Base-by-base conservation (phyloP, 2,329 filamentous ascomycete genomes). In the Aureobasidium sp. region DNA sequence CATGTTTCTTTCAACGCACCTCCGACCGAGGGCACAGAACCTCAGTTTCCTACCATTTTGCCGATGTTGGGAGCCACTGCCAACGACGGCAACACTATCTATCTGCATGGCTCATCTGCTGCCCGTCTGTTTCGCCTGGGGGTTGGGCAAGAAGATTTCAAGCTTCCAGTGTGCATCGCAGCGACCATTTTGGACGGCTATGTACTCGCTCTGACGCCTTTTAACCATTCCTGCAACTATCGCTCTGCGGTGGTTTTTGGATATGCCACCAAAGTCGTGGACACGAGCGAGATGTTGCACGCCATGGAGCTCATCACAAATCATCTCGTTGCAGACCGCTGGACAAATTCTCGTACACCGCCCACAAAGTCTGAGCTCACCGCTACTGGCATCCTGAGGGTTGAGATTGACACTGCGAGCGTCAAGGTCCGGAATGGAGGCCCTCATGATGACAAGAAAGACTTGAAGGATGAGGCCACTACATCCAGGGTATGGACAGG, bases 161-260 rank as follows among this genome's bases (percentile, higher is more conserved):
- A 87, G 11, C 74, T 95, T 22, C 88, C 90, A 1, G 76, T 95
- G 45, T 88, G 84, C 69, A 79, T 94, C 37, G 82, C 87, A 25
- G 88, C 88, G 1, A 89, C 85, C 49, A 85, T 88, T 70, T 76
- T 95, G 42, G 90, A 96, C 75, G 91, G 90, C 42, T 78, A 94
- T 58, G 86, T 96, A 9, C 83, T 96, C 36, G 83, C 88, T 22
- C 81, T 95, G 15, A 91, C 90, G 0, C 88, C 90, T 14, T 89
- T 90, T 77, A 84, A 83, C 63, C 90, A 95, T 78, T 89, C 84
- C 76, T 92, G 90, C 79, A 93, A 95, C 78, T 96, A 94, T 77
- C 89, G 90, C 65, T 90, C 87, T 42, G 89, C 88, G 12, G 78
- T 91, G 9, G 79, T 94, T 14, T 91, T 93, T 70, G 91, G 91